These are phyloP conservation scores for Stephania yunnanensis DNA, from an alignment of 164 flowering plant species.

Conservation along the genomic window DNA sequence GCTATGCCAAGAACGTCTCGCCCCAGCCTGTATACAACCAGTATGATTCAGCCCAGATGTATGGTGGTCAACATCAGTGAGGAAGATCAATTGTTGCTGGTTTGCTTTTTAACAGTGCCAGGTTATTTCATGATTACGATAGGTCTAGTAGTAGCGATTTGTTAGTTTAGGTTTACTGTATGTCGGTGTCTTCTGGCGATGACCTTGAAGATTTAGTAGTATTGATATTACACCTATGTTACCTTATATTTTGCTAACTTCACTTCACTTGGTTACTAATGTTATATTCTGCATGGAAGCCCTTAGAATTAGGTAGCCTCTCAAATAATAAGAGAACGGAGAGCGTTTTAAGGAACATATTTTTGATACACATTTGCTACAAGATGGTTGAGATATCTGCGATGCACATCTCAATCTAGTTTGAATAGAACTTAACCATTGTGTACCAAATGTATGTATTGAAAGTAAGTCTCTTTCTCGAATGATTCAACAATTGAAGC, in stretches of 20 bases:
- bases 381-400: too few relatives aligned
- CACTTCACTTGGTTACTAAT: background rate
- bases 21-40: constrained; percentile 63
- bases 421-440: too few relatives aligned
- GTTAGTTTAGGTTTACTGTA: background rate
- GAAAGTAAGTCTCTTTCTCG: too few relatives aligned
- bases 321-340: background rate
- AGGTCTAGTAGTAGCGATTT: background rate
- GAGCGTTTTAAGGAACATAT: too few relatives aligned
- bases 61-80: constrained; percentile 40
- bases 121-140: background rate
- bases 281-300: background rate
- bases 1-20: constrained; percentile 44
- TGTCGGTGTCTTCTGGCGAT: background rate
- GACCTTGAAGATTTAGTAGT: background rate
- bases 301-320: background rate
- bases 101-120: background rate
- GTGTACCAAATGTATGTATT: too few relatives aligned
- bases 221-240: background rate
- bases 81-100: background rate
- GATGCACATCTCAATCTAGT: too few relatives aligned
- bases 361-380: background rate
- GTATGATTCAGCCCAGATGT: constrained; percentile 55
- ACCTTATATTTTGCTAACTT: background rate
- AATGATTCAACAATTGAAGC: too few relatives aligned